These are phyloP conservation scores for Mycena vitilis DNA, from an alignment of 768 basidiomycete species.

Conservation along the genomic window DNA sequence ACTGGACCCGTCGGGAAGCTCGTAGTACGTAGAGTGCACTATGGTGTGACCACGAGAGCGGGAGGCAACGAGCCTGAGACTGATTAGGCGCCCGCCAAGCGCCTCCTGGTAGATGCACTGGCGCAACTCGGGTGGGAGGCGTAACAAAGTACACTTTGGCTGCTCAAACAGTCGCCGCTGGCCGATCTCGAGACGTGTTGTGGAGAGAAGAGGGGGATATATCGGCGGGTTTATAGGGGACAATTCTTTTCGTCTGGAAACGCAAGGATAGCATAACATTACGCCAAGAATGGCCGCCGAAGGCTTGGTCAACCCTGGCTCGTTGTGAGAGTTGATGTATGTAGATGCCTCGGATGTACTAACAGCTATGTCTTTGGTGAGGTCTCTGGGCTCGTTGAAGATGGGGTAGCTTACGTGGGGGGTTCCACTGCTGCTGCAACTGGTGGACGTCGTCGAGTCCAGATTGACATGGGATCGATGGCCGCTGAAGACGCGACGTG, in stretches of 20 bases:
- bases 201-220: neutral
- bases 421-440: too few species aligned
- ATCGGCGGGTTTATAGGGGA: neutral
- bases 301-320: too few species aligned
- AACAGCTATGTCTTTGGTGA: too few species aligned
- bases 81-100: conserved; percentile 15
- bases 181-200: neutral
- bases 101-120: conserved; percentile 18
- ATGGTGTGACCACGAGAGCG: neutral
- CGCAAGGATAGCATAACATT: neutral
- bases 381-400: too few species aligned
- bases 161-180: neutral
- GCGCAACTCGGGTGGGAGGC: conserved; percentile 10
- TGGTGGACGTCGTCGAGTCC: too few species aligned
- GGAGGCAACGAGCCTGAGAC: neutral
- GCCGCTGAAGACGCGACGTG: too few species aligned
- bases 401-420: too few species aligned
- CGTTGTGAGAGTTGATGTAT: too few species aligned
- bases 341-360: too few species aligned
- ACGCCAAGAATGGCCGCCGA: too few species aligned
- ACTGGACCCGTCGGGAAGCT: neutral
- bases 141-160: neutral
- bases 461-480: too few species aligned
- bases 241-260: neutral
- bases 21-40: conserved; percentile 2